phyloP scores from a whole-genome alignment of 805 yeast genomes.

The Brettanomyces nanus region DNA sequence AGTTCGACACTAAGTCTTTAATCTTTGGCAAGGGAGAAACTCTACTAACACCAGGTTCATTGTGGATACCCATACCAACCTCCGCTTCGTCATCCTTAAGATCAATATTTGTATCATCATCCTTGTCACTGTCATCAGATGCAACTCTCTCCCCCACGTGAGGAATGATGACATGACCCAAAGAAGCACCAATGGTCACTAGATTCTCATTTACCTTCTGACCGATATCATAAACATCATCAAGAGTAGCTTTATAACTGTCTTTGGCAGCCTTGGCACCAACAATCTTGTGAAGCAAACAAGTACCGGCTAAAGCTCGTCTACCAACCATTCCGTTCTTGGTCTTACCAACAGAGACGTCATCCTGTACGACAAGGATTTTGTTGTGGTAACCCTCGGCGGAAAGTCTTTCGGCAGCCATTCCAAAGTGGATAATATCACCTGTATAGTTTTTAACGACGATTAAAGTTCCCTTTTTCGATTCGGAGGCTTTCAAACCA shows the following conservation, averaged over 20 bases:
- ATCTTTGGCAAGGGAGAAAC: constrained; percentile 63
- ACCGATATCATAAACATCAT: constrained; percentile 52
- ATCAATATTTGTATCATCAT: constrained; percentile 30
- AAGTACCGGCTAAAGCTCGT: constrained; percentile 90
- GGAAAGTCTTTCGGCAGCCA: constrained; percentile 83
- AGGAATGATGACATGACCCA: constrained; percentile 87
- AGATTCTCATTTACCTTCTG: constrained; percentile 50
- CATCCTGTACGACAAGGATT: constrained; percentile 77
- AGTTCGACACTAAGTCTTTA: constrained; percentile 46
- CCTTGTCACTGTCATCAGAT: constrained; percentile 40
- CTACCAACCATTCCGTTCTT: constrained; percentile 91
- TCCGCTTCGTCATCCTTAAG: constrained; percentile 64
- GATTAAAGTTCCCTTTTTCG: constrained; percentile 59
- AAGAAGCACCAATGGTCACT: constrained; percentile 83
- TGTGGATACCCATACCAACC: constrained; percentile 93
- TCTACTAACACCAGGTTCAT: constrained; percentile 78
- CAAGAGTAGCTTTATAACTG: constrained; percentile 32
- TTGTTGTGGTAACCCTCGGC: constrained; percentile 67
- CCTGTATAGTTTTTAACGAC: constrained; percentile 93
- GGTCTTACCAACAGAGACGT: constrained; percentile 86
- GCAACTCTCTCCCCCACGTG: constrained; percentile 1
- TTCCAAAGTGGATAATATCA: constrained; percentile 85
- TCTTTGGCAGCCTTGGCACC: constrained; percentile 49
- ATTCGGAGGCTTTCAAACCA: constrained; percentile 51
- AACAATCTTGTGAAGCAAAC: constrained; percentile 73